Evolutionary conservation across 805 yeast species (phyloP), one percentile per base, ranked within the genome.

Genomic region (Monosporozyma aerobia): DNA sequence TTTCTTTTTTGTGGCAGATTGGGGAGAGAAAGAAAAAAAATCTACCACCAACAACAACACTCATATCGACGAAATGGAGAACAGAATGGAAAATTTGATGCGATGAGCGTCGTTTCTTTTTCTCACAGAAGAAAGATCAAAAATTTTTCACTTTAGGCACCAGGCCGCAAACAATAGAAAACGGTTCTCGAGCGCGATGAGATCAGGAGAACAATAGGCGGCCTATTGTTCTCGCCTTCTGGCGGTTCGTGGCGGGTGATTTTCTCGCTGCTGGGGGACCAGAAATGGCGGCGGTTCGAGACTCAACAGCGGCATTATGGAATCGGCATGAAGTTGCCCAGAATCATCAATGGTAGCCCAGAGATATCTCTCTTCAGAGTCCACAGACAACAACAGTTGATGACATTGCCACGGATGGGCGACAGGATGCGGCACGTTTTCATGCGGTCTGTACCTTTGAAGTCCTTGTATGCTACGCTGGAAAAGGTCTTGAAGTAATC

Each of bases 331-430:
- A 92, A 92, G 64, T 89, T 94, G 16, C 97, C 98, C 35, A 92
- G 79, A 23, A 94, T 85, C 95, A 92, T 90, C 89, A 94, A 85
- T 14, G 99, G 99, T 51, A 92, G 84, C 8, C 97, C 97, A 70
- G 94, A 92, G 16, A 92, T 95, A 65, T 92, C 98, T 65, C 97
- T 75, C 64, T 90, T 90, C 57, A 94, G 72, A 0, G 98, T 94
- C 95, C 97, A 88, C 61, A 87, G 83, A 61, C 95, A 84, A 30
- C 88, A 81, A 0, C 97, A 87, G 49, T 84, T 75, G 47, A 92
- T 78, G 25, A 65, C 67, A 52, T 79, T 78, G 13, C 66, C 68
- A 40, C 67, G 64, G 53, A 71, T 63, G 43, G 85, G 80, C 0
- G 90, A 85, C 44, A 87, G 64, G 39, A 92, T 72, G 0, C 90